Percentiles rank a stretch among this genome's conserved stretches.
Evolutionary conservation across 805 yeast genomes (phyloP).

Genomic region (Yamadazyma sp.): DNA sequence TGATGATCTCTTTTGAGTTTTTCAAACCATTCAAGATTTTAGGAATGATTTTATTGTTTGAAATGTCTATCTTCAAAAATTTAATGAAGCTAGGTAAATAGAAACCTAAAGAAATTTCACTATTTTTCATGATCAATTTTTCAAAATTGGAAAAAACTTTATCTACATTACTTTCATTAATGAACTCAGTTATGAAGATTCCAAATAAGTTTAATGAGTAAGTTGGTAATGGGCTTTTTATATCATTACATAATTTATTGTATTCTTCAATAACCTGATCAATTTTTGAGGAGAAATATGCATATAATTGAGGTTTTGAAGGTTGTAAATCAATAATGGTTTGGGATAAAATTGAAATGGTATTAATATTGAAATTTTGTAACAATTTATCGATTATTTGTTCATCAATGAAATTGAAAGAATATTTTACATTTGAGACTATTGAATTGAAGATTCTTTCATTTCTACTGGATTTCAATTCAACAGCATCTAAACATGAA

Average conservation of each 20-base stretch:
- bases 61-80: conserved; percentile 5
- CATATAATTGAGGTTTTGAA: conserved; percentile 10
- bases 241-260: conserved; percentile 6
- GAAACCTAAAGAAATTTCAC: conserved; percentile 44
- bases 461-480: conserved; percentile 7
- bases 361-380: conserved; percentile 5
- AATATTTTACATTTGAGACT: conserved; percentile 26
- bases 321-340: conserved; percentile 14
- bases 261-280: conserved; percentile 1
- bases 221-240: conserved; percentile 1
- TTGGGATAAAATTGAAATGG: conserved; percentile 8
- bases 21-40: conserved; percentile 43
- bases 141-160: conserved; percentile 7
- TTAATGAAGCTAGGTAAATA: conserved; percentile 51
- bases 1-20: conserved; percentile 66
- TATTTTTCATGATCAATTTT: conserved; percentile 13
- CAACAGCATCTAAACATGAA: conserved; percentile 6
- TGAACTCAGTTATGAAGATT: conserved; percentile 42
- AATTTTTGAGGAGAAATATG: conserved; percentile 2
- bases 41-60: conserved; percentile 19
- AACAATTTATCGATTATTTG: conserved; percentile 8
- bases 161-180: conserved; percentile 18
- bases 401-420: conserved; percentile 4
- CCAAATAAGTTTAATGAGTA: conserved; percentile 32
- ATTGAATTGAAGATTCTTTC: conserved; percentile 23